Percentiles rank a stretch among this genome's conserved stretches.
Conservation (phyloP, 2,329 filamentous ascomycete species). For the Fusarium burgessii region DNA sequence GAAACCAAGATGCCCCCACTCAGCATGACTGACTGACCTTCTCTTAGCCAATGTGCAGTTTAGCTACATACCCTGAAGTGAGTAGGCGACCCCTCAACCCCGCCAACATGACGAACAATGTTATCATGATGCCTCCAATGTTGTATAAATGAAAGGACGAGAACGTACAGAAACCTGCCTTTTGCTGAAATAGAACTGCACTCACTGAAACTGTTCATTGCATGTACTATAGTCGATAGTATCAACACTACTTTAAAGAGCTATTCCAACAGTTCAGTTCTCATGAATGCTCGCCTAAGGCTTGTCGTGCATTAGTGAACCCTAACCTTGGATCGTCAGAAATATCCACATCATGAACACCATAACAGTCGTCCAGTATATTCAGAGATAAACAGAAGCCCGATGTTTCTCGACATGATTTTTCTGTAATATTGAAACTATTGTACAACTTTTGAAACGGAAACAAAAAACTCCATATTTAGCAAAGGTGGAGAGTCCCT, state of each 20-base stretch:
- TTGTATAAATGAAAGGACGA: not conserved
- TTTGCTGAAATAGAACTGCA: not conserved
- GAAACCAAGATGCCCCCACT: too few relatives aligned
- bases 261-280: not conserved
- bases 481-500: slow-evolving; percentile 37
- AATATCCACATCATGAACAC: not conserved
- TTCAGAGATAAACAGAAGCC: not conserved
- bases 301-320: slow-evolving; percentile 29
- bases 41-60: not conserved
- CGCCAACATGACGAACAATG: slow-evolving; percentile 26
- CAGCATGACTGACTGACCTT: too few relatives aligned
- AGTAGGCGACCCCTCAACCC: slow-evolving; percentile 10
- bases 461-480: slow-evolving; percentile 22
- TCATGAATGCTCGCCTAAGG: not conserved
- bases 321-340: slow-evolving; percentile 21
- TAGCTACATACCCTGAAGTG: slow-evolving; percentile 3
- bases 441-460: slow-evolving; percentile 39
- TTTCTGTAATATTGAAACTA: slow-evolving; percentile 40
- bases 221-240: not conserved
- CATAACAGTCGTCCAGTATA: not conserved
- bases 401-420: slow-evolving; percentile 35
- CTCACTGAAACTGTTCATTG: too few relatives aligned
- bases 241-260: too few relatives aligned
- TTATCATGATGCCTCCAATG: slow-evolving; percentile 13
- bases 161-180: not conserved